Conservation (phyloP, 345 rosid species). For the Alliaria petiolata region DNA sequence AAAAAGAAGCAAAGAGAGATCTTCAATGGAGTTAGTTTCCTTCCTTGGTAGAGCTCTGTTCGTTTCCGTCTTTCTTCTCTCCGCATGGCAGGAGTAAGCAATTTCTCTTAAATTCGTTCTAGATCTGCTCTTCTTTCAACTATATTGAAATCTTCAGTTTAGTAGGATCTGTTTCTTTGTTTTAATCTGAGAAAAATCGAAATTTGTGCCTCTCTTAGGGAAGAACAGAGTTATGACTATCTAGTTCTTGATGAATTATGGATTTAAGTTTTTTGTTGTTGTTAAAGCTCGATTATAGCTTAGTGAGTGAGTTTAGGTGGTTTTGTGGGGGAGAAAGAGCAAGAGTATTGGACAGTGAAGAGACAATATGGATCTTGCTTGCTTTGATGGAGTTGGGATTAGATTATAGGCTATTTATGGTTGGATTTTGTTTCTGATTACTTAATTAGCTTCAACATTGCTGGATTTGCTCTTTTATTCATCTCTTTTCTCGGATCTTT, state of each 20-base stretch:
- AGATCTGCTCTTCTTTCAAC: constrained; percentile 28
- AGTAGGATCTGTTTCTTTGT: constrained; percentile 1
- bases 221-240: background rate
- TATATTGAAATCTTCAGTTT: background rate
- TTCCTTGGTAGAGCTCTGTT: constrained; percentile 65
- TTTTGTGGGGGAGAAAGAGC: too few species aligned
- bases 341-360: too few species aligned
- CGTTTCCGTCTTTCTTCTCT: constrained; percentile 64
- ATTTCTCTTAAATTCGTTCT: background rate
- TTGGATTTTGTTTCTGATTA: background rate
- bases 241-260: background rate
- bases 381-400: background rate
- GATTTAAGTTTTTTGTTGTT: background rate
- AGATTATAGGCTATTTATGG: background rate
- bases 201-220: background rate
- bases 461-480: background rate
- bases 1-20: background rate
- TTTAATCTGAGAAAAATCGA: background rate
- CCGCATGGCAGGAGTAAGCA: constrained; percentile 73
- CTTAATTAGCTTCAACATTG: background rate
- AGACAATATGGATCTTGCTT: constrained; percentile 13
- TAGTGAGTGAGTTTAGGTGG: too few species aligned
- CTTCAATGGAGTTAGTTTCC: constrained; percentile 38
- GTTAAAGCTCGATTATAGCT: background rate
- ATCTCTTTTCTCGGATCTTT: background rate